Evolutionary conservation across 2,329 filamentous ascomycete genomes (phyloP), one percentile per base, ranked within the genome.

Genomic region (Calonectria pteridis): DNA sequence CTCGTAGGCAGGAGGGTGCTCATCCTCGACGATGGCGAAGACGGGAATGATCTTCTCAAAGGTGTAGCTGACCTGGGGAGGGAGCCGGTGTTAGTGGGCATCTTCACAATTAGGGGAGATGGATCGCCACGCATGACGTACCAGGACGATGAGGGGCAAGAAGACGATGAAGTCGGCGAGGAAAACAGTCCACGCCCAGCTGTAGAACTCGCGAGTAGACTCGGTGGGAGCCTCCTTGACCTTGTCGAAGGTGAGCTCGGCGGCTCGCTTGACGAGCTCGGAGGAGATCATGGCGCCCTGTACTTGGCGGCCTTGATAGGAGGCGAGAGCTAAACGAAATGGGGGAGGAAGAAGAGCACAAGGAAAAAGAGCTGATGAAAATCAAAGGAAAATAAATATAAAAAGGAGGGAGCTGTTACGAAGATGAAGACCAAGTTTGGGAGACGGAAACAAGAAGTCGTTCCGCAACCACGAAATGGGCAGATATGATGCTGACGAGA

Each of bases 1-100:
- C 70, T 89, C 87, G 83, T 91, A 91, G 33, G 86, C 85, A 6
- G 89, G 89, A 64, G 89, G 88, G 67, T 87, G 87, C 66, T 90
- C 89, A 83, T 91, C 88, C 79, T 92, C 90, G 77, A 91, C 83
- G 75, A 91, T 90, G 81, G 90, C 88, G 73, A 91, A 86, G 69
- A 88, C 86, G 55, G 89, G 87, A 80, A 88, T 89, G 78, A 92
- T 80, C 70, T 83, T 82, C 67, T 84, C 81, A 64, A 91, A 81
- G 13, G 89, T 89, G 84, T 92, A 92, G 69, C 82, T 78, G 74
- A 87, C 77, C 88, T 91, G 26, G 50, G 4, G 14, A 18, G 50
- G 4, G 14, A 18, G 50, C 23, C 20, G 20, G 55, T 43, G 70
- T 58, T 67, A 62, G 70, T 18, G 49, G 6, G 6, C 14, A 53